Base-by-base conservation (phyloP, 805 yeast genomes). In the Tetrapisispora nanseiensis region DNA sequence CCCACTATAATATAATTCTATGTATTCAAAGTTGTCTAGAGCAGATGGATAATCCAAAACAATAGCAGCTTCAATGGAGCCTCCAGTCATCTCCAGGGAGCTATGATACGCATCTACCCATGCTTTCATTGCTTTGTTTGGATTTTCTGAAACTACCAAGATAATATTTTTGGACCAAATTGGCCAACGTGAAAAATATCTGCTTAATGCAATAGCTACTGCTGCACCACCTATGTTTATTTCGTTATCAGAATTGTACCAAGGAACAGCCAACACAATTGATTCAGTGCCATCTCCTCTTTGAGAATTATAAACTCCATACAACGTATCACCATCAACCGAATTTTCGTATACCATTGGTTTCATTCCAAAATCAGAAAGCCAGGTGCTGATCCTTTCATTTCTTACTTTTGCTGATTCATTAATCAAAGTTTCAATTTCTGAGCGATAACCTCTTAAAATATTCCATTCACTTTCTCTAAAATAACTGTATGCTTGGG, bases 61-160 rank as follows among this genome's bases (percentile, higher is more conserved):
- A 3, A 92, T 57, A 0, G 97, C 97, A 28, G 92, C 84, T 53
- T 92, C 97, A 32, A 92, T 82, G 1, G 92, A 76, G 0, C 99
- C 99, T 28, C 95, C 97, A 1, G 97, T 87, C 42, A 78, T 69
- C 52, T 86, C 94, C 55, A 92, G 66, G 0, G 82, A 68, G 0
- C 85, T 78, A 56, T 92, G 97, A 61, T 92, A 92, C 0, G 95
- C 95, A 46, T 83, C 86, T 8, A 90, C 96, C 97, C 97, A 92
- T 3, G 79, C 67, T 45, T 95, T 69, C 44, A 90, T 67, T 1
- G 92, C 76, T 24, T 69, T 67, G 35, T 75, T 75, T 1, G 82
- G 76, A 55, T 87, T 77, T 39, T 78, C 76, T 3, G 95, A 87
- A 39, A 86, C 74, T 22, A 89, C 95, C 33, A 92, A 66, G 22